Base-by-base conservation (phyloP, 108 stramenopile species). In the Seminavis robusta region DNA sequence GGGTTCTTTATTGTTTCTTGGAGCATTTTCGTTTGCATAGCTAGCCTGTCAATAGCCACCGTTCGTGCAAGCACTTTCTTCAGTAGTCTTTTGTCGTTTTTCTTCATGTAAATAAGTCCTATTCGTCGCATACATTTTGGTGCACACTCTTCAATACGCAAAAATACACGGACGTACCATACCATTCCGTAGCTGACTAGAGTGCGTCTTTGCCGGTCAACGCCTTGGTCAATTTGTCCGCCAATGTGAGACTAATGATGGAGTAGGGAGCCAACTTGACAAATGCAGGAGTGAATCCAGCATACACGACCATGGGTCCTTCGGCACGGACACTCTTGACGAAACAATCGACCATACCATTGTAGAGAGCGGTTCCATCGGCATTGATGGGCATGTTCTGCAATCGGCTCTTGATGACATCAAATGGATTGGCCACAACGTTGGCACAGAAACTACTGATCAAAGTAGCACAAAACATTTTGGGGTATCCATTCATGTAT, bases 181-280 rank as follows among this genome's bases (percentile, higher is more conserved):
- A n/a, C n/a, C n/a, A n/a, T n/a, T n/a, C n/a, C n/a, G n/a, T n/a
- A n/a, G n/a, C n/a, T n/a, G n/a, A n/a, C n/a, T 65, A 81, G 46
- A 81, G 63, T 2, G 80, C 80, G 33, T 75, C 73, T 56, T 82
- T 82, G 32, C 81, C 81, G 27, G 81, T 82, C 0, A 78, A 32
- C 33, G 63, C 49, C 43, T 67, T 64, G 34, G 81, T 78, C 44
- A 82, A 54, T 33, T 83, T 76, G 42, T 83, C 81, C 13, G 71
- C 68, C 69, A 83, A 67, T 9, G 71, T 76, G 56, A 83, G 64
- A 33, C 71, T 73, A 37, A 83, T 83, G 28, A 83, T 73, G n/a
- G 77, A 72, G 52, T 83, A 83, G 29, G 81, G 81, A 23, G 81
- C 81, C 62, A 83, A 72, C 71, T 83, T 83, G 49, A 83, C 56